Conservation (phyloP, 208 protist species). For the Chromosphaera perkinsii region DNA sequence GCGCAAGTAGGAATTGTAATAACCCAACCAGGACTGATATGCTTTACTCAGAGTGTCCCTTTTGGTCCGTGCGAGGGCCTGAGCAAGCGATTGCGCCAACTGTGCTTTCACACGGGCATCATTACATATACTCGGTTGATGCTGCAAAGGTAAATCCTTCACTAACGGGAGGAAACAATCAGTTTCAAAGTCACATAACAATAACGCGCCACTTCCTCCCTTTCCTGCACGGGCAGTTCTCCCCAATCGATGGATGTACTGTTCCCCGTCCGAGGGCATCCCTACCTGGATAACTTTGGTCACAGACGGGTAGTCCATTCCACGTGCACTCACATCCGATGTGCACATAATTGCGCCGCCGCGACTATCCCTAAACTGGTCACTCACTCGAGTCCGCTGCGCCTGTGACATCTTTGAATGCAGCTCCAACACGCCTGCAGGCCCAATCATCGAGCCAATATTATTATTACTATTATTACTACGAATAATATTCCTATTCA, state of each 20-base stretch:
- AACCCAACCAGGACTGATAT: conserved; percentile 40
- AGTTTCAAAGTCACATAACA: conserved; percentile 38
- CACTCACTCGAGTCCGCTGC: conserved; percentile 44
- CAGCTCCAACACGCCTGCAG: conserved; percentile 57
- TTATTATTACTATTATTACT: conserved; percentile 2
- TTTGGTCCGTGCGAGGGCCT: too few species aligned
- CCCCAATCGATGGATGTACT: conserved; percentile 62
- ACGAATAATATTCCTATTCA: too few species aligned
- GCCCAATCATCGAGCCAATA: too few species aligned
- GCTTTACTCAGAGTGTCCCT: too few species aligned
- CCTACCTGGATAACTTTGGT: conserved; percentile 57
- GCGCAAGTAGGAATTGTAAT: conserved; percentile 28
- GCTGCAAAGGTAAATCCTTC: too few species aligned
- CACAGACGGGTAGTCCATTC: conserved; percentile 64
- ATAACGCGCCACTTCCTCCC: conserved; percentile 31
- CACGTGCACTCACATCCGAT: conserved; percentile 59
- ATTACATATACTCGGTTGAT: too few species aligned
- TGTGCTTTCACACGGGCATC: too few species aligned
- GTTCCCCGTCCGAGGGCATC: conserved; percentile 30
- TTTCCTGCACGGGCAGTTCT: conserved; percentile 49
- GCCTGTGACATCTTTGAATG: conserved; percentile 55
- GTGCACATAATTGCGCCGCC: conserved; percentile 48
- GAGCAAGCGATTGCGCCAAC: too few species aligned
- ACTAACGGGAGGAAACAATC: too few species aligned
- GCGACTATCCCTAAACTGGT: conserved; percentile 41